Evolutionary conservation across 2,329 filamentous ascomycete species (phyloP), one percentile per base, ranked within the genome.

Genomic region (Ophiostoma sp.): DNA sequence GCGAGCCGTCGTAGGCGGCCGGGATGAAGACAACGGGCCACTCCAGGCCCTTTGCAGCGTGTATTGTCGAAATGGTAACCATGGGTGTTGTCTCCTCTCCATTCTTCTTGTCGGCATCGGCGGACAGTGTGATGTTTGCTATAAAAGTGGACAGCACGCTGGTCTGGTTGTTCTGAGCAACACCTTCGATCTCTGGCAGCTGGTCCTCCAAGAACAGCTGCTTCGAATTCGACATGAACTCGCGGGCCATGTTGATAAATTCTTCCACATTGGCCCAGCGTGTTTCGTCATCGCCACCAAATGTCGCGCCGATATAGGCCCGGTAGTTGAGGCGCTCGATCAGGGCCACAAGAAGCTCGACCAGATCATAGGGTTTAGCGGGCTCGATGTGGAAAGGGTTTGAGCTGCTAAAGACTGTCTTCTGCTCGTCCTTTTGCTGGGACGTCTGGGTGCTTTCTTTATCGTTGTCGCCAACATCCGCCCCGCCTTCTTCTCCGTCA

Each of bases 11-110:
- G 75, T 96, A 97, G 40, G 92, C 89, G 1, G 91, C 91, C 5
- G 95, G 93, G 16, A 98, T 88, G 76, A 98, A 98, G 0, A 98
- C 92, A 1, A 97, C 84, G 0, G 94, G 94, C 95, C 95, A 99
- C 77, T 99, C 94, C 0, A 99, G 82, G 3, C 94, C 94, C 77
- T 99, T 99, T 2, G 94, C 92, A 0, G 93, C 93, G 76, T 99
- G 94, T 11, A 99, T 97, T 0, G 94, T 99, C 5, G 93, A 97
- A 38, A 99, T 92, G 0, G 93, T 97, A 27, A 98, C 63, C 63
- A 64, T 64, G 41, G 1, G 85, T 3, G 36, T 18, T 52, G 40
- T 44, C 42, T 81, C 66, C 16, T 85, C 83, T 36, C 82, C 81
- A 2, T 84, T 82, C 2, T 87, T 84, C 18, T 85, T 86, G 73